Evolutionary conservation across 352 stramenopile species (phyloP).

Genomic region (Pythium sp.): DNA sequence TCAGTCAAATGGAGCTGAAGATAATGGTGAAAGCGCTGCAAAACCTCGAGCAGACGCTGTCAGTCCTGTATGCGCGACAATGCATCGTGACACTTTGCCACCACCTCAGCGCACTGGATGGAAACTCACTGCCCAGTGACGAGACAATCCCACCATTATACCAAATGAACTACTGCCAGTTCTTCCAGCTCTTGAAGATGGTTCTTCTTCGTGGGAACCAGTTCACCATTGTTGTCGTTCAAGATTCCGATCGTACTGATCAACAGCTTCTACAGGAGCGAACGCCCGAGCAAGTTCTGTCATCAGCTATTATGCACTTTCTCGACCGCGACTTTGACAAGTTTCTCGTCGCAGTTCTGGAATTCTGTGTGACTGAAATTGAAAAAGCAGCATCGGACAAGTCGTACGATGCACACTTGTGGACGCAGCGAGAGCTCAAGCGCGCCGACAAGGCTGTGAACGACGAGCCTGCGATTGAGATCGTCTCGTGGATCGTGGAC

Average conservation of each 20-base stretch:
- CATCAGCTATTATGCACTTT: neutral
- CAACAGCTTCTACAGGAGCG: constrained; percentile 8
- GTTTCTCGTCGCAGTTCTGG: constrained; percentile 31
- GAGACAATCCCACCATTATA: neutral
- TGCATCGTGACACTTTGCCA: constrained; percentile 8
- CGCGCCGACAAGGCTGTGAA: constrained; percentile 43
- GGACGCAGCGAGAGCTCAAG: constrained; percentile 69
- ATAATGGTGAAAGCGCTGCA: constrained; percentile 6
- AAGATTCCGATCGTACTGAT: neutral
- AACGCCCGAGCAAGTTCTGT: constrained; percentile 10
- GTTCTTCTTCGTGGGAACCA: constrained; percentile 53
- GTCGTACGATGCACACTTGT: constrained; percentile 62
- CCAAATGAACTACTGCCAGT: constrained; percentile 12
- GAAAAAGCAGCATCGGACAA: constrained; percentile 49
- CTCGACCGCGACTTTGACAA: constrained; percentile 5
- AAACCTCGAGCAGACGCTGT: constrained; percentile 12
- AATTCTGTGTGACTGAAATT: constrained; percentile 59
- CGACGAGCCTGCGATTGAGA: constrained; percentile 73
- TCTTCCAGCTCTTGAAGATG: constrained; percentile 48
- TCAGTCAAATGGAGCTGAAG: constrained; percentile 13
- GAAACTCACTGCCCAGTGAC: neutral
- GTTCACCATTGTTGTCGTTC: constrained; percentile 20
- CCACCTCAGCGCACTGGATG: neutral
- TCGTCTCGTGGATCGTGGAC: constrained; percentile 67
- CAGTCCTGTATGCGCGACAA: constrained; percentile 11